Evolutionary conservation across 192 early-diverging fungal species (phyloP).

Genomic region (Coemansia sp.): DNA sequence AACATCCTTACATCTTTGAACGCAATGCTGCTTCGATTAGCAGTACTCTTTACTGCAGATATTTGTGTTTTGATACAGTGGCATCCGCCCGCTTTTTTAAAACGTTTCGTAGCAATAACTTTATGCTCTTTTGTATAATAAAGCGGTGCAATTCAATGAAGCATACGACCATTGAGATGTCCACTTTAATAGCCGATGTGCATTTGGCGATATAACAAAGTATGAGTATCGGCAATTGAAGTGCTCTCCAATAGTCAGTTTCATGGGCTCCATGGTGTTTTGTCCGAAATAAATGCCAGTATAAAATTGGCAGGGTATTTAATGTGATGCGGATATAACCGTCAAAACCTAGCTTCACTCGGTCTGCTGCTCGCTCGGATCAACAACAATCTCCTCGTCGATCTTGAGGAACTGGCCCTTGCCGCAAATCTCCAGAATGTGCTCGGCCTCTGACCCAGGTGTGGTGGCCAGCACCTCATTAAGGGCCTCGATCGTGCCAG

Average conservation of each 20-base stretch:
- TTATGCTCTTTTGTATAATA: not conserved
- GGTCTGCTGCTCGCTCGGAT: constrained; percentile 30
- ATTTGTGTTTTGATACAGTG: not conserved
- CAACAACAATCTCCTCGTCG: constrained; percentile 46
- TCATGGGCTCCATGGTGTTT: no score
- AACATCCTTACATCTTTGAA: constrained; percentile 1
- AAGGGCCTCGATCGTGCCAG: constrained; percentile 77
- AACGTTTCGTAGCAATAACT: not conserved
- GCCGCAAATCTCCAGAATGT: constrained; percentile 69
- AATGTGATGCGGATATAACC: no score
- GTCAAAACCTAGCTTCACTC: no score
- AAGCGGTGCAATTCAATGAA: not conserved
- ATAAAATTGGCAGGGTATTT: not conserved
- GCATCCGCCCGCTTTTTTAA: not conserved
- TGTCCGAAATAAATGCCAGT: not conserved
- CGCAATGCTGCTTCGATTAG: not conserved
- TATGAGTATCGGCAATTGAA: no score
- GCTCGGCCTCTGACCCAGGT: constrained; percentile 69
- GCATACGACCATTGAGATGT: not conserved
- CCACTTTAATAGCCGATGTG: not conserved
- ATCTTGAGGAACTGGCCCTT: constrained; percentile 66
- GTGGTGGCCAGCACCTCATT: constrained; percentile 77
- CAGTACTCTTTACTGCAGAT: constrained; percentile 3
- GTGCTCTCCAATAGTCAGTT: no score
- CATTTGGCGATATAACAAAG: not conserved